phyloP scores from a whole-genome alignment of 306 rosid genomes.

The Dalbergia cochinchinensis region DNA sequence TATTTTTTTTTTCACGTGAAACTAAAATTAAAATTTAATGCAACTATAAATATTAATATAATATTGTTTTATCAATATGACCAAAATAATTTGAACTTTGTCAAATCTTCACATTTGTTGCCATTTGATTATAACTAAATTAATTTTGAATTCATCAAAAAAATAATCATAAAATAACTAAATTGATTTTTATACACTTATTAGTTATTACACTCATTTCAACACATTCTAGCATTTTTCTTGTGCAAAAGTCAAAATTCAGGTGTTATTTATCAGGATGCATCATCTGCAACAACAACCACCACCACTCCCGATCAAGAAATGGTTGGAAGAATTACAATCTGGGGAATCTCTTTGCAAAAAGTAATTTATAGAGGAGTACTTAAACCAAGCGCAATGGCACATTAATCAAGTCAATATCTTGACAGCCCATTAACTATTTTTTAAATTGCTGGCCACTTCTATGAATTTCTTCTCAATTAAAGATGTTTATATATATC shows the following conservation, averaged over 20 bases:
- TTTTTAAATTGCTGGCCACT: not conserved
- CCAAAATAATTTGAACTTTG: too few relatives aligned
- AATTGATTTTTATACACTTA: too few relatives aligned
- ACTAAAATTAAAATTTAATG: too few relatives aligned
- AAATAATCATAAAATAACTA: too few relatives aligned
- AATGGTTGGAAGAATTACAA: not conserved
- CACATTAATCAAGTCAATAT: not conserved
- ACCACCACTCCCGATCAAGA: not conserved
- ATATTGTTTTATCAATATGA: too few relatives aligned
- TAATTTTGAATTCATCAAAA: too few relatives aligned
- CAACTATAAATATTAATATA: too few relatives aligned
- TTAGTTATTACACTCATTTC: too few relatives aligned
- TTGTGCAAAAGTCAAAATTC: not conserved
- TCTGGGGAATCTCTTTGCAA: slow-evolving; percentile 1
- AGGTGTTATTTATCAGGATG: not conserved
- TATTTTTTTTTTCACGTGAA: too few relatives aligned
- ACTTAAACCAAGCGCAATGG: not conserved
- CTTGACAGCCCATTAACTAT: slow-evolving; percentile 5
- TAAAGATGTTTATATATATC: not conserved
- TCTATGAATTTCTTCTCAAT: not conserved
- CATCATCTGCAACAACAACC: slow-evolving; percentile 12
- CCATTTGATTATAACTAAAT: too few relatives aligned
- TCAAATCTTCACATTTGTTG: too few relatives aligned
- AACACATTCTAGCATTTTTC: too few relatives aligned
- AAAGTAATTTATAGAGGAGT: not conserved